Percentiles rank a stretch among this genome's conserved stretches.
phyloP scores from a whole-genome alignment of 2,329 filamentous ascomycete genomes.

The Exophiala aquamarina region DNA sequence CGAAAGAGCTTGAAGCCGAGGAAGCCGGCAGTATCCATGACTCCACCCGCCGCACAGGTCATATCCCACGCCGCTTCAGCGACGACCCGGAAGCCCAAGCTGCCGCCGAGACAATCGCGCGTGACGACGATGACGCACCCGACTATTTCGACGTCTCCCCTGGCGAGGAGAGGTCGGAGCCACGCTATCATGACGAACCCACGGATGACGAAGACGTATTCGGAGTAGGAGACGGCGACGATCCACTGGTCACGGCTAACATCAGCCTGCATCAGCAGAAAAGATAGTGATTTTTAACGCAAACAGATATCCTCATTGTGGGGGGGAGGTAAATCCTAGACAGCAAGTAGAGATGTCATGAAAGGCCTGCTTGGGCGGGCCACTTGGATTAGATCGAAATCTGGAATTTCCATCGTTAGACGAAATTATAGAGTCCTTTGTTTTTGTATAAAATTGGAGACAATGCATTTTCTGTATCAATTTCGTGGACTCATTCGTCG shows the following conservation, averaged over 20 bases:
- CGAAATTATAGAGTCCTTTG: too few species aligned
- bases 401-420: too few species aligned
- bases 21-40: conserved; percentile 42
- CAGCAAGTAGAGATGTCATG: too few species aligned
- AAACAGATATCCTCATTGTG: too few species aligned
- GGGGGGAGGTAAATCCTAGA: too few species aligned
- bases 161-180: conserved; percentile 24
- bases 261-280: conserved; percentile 40
- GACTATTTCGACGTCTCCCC: conserved; percentile 44
- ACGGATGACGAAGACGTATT: conserved; percentile 53
- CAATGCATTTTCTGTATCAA: too few species aligned
- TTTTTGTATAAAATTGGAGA: too few species aligned
- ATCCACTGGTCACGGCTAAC: conserved; percentile 31
- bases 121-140: conserved; percentile 43
- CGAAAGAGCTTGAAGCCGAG: conserved; percentile 49
- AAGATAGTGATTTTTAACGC: conserved; percentile 7
- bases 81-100: conserved; percentile 41
- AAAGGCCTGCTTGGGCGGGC: too few species aligned
- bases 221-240: conserved; percentile 31
- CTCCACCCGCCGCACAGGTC: conserved; percentile 33
- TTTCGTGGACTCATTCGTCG: too few species aligned
- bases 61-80: conserved; percentile 25
- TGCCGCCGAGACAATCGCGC: conserved; percentile 41
- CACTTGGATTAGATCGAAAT: too few species aligned
- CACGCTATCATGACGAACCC: conserved; percentile 53